These are phyloP conservation scores for Kazachstania martiniae DNA, from an alignment of 805 yeast genomes.

Conservation along the genomic window DNA sequence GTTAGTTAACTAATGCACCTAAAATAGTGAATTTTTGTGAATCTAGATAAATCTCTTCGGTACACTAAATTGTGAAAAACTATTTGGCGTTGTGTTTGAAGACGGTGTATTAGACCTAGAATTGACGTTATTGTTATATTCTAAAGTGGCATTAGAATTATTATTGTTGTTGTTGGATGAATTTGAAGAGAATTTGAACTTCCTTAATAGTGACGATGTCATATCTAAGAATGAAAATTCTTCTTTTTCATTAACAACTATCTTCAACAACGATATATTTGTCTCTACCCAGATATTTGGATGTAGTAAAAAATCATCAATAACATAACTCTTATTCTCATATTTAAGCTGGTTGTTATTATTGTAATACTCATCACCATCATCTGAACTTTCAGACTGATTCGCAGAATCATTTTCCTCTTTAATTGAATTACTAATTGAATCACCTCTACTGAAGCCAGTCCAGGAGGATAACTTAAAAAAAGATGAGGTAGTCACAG, in stretches of 20 bases:
- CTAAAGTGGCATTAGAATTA: constrained; percentile 11
- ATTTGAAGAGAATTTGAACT: constrained; percentile 21
- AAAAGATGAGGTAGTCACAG: constrained; percentile 28
- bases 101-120: too few relatives aligned
- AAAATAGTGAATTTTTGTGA: too few relatives aligned
- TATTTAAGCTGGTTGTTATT: too few relatives aligned
- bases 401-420: too few relatives aligned
- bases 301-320: constrained; percentile 25
- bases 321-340: constrained; percentile 15
- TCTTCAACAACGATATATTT: constrained; percentile 38
- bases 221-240: constrained; percentile 34
- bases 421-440: constrained; percentile 9
- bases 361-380: too few relatives aligned
- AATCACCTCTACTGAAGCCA: constrained; percentile 18
- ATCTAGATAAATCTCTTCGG: too few relatives aligned
- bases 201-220: constrained; percentile 30
- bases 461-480: constrained; percentile 28
- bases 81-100: too few relatives aligned
- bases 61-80: too few relatives aligned
- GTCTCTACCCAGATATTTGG: constrained; percentile 47
- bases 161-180: constrained; percentile 9
- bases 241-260: constrained; percentile 31
- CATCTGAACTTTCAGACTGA: too few relatives aligned
- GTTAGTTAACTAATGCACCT: too few relatives aligned
- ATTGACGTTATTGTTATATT: constrained; percentile 2